Evolutionary conservation across 805 yeast species (phyloP).

Genomic region (Candida vaughaniae): DNA sequence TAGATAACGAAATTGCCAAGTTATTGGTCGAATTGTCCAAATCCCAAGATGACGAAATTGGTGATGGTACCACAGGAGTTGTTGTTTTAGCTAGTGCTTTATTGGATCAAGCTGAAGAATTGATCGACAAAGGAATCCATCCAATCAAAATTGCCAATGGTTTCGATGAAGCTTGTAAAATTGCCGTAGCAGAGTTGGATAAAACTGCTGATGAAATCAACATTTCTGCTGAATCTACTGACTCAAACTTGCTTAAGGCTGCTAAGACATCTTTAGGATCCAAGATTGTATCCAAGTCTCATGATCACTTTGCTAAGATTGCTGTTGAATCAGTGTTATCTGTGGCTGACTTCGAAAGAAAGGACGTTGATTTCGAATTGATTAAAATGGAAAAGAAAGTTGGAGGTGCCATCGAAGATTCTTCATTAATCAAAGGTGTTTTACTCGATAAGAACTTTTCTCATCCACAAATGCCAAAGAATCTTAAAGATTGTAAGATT

Average conservation of each 20-base stretch:
- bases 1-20: conserved; percentile 95
- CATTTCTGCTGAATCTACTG: conserved; percentile 46
- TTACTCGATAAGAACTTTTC: conserved; percentile 94
- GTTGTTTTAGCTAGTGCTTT: conserved; percentile 95
- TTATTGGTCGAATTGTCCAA: conserved; percentile 88
- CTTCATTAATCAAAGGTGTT: conserved; percentile 85
- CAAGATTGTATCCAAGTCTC: conserved; percentile 91
- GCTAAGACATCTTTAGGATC: conserved; percentile 95
- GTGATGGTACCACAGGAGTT: conserved; percentile 99
- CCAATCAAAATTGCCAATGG: conserved; percentile 97
- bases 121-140: conserved; percentile 95
- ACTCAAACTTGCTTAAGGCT: conserved; percentile 74
- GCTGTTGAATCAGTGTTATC: conserved; percentile 94
- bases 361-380: conserved; percentile 95
- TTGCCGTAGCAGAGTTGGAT: conserved; percentile 80
- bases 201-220: conserved; percentile 65
- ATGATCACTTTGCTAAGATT: conserved; percentile 91
- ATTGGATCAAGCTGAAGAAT: conserved; percentile 89
- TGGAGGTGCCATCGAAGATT: conserved; percentile 90
- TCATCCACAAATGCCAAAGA: conserved; percentile 97
- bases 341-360: conserved; percentile 88
- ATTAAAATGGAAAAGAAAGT: conserved; percentile 94
- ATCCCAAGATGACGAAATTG: conserved; percentile 97
- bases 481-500: conserved; percentile 72
- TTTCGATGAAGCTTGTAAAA: conserved; percentile 92